Evolutionary conservation across 345 rosid species (phyloP), one percentile per base, ranked within the genome.

Genomic region (Hypericum perforatum): DNA sequence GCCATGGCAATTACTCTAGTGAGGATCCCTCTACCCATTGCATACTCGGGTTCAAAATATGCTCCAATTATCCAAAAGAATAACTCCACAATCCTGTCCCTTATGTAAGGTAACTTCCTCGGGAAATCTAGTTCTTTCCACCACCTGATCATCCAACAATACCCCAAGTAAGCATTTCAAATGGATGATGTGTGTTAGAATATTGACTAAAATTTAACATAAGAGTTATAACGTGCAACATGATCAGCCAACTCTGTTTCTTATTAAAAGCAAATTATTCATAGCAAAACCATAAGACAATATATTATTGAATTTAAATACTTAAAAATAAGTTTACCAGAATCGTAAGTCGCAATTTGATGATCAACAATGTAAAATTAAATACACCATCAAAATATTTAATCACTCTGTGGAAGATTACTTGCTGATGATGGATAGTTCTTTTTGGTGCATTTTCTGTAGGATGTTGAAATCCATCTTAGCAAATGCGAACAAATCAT

Each of bases 51-150:
- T 5, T 38, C 45, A 49, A 16, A 0, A 12, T 43, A 7, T 13
- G 43, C 12, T 62, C 43, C 38, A 42, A 8, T 0, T 0, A 0
- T 0, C 11, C 29, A 22, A n/a, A 7, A 8, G 15, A 44, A 12
- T 70, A 9, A 63, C 62, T 64, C 43, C 44, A 47, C 50, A 61
- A 11, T 71, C 63, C 39, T 58, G 66, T 52, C 58, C 54, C 50
- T 57, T 64, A 42, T 66, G 36, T 32, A 7, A 13, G 16, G 62
- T 11, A 2, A 39, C 32, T 41, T 49, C 10, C 15, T 2, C n/a
- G 8, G 12, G 36, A 41, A 29, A 41, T 48, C 0, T 11, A 0
- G 38, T 29, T 46, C 49, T 5, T 42, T 63, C 65, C 39, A 38
- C 49, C 1, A 43, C 16, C 69, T 60, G 36, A 22, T 22, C 32